Percentiles rank a stretch among this genome's conserved stretches.
Conservation (phyloP, 106 monocot genomes). For the Acanthochlamys bracteata region DNA sequence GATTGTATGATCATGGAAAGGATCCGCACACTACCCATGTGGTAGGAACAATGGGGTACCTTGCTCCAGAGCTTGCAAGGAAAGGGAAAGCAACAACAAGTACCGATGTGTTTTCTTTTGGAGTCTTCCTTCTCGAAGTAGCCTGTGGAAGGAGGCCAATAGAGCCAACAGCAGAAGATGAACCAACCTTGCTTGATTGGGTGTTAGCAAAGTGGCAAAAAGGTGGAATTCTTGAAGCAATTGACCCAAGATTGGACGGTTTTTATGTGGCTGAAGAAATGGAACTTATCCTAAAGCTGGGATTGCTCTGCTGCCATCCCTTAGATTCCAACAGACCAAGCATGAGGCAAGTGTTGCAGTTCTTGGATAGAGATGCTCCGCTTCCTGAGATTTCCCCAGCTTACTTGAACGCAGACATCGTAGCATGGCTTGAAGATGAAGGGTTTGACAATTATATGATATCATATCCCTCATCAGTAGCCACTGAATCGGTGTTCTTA, state of each 20-base stretch:
- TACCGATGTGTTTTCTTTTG: constrained; percentile 15
- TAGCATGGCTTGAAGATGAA: not conserved
- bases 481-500: not conserved
- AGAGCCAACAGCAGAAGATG: not conserved
- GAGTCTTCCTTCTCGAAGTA: constrained; percentile 15
- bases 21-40: constrained; percentile 1
- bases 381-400: constrained; percentile 1
- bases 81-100: constrained; percentile 10
- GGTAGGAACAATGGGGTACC: constrained; percentile 13
- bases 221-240: not conserved
- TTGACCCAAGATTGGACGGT: constrained; percentile 1
- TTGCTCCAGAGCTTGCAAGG: constrained; percentile 15
- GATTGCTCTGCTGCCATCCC: constrained; percentile 3
- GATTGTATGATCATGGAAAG: constrained; percentile 7
- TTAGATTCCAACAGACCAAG: constrained; percentile 1
- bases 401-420: not conserved
- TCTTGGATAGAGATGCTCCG: not conserved
- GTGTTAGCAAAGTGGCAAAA: constrained; percentile 7
- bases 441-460: constrained; percentile 8
- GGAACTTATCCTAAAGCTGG: constrained; percentile 6
- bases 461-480: not conserved
- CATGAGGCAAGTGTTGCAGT: constrained; percentile 10
- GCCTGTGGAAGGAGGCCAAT: constrained; percentile 17
- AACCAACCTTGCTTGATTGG: not conserved
- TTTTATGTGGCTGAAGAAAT: constrained; percentile 3